phyloP scores from a whole-genome alignment of 169 alveolate species.

The Ichthyophthirius multifiliis region DNA sequence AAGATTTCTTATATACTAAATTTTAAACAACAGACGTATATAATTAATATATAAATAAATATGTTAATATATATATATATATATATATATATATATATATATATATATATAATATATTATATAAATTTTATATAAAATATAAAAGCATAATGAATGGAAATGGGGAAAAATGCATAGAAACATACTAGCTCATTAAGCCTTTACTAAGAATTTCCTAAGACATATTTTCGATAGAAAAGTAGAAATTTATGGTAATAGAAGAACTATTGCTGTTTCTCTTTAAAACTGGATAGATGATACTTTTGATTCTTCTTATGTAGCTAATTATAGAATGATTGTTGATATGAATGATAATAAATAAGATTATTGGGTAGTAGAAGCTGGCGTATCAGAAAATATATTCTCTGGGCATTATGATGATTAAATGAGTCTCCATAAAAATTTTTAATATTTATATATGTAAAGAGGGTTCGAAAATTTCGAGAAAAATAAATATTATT shows the following conservation, averaged over 20 bases:
- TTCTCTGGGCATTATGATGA: constrained; percentile 26
- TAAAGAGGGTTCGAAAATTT: constrained; percentile 1
- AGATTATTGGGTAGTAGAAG: constrained; percentile 22
- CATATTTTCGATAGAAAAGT: not conserved
- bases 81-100: too few species aligned
- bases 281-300: not conserved
- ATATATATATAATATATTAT: too few species aligned
- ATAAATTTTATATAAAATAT: too few species aligned
- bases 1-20: not conserved
- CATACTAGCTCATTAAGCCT: not conserved
- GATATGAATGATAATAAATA: not conserved
- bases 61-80: not conserved
- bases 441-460: constrained; percentile 22
- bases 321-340: not conserved
- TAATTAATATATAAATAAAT: not conserved
- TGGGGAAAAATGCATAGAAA: not conserved
- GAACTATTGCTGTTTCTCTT: not conserved
- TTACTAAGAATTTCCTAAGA: not conserved
- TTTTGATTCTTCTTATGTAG: not conserved
- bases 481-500: not conserved
- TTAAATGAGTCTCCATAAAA: not conserved
- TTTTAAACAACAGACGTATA: not conserved
- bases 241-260: not conserved
- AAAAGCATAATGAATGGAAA: not conserved
- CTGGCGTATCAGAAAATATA: constrained; percentile 35